Percentiles rank a stretch among this genome's conserved stretches.
These are phyloP conservation scores for Torulaspora franciscae DNA, from an alignment of 805 yeast genomes.

Conservation along the genomic window DNA sequence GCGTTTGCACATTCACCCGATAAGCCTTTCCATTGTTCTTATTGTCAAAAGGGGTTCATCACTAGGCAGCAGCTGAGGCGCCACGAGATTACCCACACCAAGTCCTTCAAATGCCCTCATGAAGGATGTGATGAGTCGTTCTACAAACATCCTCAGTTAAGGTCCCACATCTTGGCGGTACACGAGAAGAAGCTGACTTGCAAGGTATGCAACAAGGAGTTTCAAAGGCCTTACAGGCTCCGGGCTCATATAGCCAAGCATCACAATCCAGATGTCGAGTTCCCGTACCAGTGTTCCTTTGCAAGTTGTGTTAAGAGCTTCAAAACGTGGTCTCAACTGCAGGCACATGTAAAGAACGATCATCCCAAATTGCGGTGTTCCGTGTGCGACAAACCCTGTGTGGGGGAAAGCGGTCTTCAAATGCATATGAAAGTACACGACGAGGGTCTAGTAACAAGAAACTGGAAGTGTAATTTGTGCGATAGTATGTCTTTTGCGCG, in stretches of 20 bases:
- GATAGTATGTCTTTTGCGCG: slow-evolving; percentile 44
- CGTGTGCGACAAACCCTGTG: slow-evolving; percentile 65
- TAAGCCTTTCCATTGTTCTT: slow-evolving; percentile 67
- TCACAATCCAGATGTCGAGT: slow-evolving; percentile 47
- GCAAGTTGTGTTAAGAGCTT: slow-evolving; percentile 57
- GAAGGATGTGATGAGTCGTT: slow-evolving; percentile 64
- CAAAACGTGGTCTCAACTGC: slow-evolving; percentile 69
- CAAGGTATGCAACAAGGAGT: slow-evolving; percentile 57
- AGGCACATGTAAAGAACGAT: slow-evolving; percentile 60
- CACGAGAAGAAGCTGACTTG: slow-evolving; percentile 58
- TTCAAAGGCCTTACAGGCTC: slow-evolving; percentile 59
- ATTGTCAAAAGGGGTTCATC: slow-evolving; percentile 79
- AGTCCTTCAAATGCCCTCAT: slow-evolving; percentile 55
- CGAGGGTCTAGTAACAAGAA: slow-evolving; percentile 43
- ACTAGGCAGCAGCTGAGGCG: slow-evolving; percentile 75
- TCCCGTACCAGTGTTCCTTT: slow-evolving; percentile 52
- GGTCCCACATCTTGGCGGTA: slow-evolving; percentile 61
- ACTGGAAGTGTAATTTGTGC: slow-evolving; percentile 67
- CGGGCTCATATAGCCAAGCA: slow-evolving; percentile 59
- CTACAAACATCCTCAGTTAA: slow-evolving; percentile 67
- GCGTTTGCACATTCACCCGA: slow-evolving; percentile 55
- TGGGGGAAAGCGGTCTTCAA: slow-evolving; percentile 62
- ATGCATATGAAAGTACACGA: slow-evolving; percentile 75
- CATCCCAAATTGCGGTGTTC: slow-evolving; percentile 68
- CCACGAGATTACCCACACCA: slow-evolving; percentile 77